Evolutionary conservation across 305 asterid species (phyloP).

Genomic region (Caryopteris hybrid): DNA sequence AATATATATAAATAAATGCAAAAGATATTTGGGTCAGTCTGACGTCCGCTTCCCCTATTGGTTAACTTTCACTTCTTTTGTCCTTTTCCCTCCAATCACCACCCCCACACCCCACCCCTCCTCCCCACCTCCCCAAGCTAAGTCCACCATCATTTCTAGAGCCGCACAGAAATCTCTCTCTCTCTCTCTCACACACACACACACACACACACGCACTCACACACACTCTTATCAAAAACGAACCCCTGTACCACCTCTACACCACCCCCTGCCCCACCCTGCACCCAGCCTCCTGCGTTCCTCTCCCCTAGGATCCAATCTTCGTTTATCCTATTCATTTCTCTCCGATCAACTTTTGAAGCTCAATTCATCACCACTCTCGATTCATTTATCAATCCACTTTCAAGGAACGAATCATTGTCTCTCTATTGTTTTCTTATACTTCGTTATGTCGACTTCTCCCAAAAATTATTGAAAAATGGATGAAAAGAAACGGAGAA

Average conservation of each 20-base stretch:
- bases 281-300: neutral
- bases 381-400: neutral
- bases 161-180: conserved; percentile 9
- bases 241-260: neutral
- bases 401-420: neutral
- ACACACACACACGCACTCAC: too few species aligned
- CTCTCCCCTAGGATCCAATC: conserved; percentile 13
- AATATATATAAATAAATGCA: neutral
- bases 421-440: neutral
- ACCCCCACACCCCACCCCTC: too few species aligned
- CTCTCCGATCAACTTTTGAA: conserved; percentile 4
- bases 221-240: conserved; percentile 7
- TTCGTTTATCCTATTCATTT: conserved; percentile 8
- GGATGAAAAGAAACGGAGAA: conserved; percentile 16
- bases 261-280: neutral
- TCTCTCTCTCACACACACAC: neutral
- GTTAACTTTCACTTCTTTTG: conserved; percentile 1
- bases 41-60: conserved; percentile 17
- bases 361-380: neutral
- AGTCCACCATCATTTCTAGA: conserved; percentile 4
- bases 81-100: neutral
- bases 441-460: neutral
- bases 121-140: neutral
- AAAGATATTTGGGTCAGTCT: conserved; percentile 1
- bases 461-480: neutral